Evolutionary conservation across 2,329 filamentous ascomycete genomes (phyloP).

Genomic region (Penicillium italicum): DNA sequence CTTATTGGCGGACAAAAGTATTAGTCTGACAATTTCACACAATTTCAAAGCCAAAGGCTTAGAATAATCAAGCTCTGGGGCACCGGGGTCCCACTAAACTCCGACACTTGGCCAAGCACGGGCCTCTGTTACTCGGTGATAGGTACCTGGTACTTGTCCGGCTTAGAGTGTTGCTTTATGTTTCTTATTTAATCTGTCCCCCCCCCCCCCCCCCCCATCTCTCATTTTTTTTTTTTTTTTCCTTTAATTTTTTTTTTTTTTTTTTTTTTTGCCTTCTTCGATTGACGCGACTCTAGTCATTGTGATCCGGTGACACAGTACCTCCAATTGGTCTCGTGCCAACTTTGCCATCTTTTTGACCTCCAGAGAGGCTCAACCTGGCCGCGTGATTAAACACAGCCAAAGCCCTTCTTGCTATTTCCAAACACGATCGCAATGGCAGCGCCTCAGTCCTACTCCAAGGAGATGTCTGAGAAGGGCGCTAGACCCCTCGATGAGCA

Average conservation of each 20-base stretch:
- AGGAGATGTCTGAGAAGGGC: conserved; percentile 16
- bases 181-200: too few relatives aligned
- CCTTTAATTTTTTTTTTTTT: too few relatives aligned
- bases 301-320: conserved; percentile 5
- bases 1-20: background rate
- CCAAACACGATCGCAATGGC: conserved; percentile 8
- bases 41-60: background rate
- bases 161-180: background rate
- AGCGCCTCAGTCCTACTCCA: conserved; percentile 11
- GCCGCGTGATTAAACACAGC: background rate
- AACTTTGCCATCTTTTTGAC: background rate
- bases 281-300: background rate
- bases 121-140: background rate
- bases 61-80: conserved; percentile 1
- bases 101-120: background rate
- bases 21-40: background rate
- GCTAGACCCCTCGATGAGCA: conserved; percentile 8
- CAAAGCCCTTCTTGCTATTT: background rate
- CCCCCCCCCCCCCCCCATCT: too few relatives aligned
- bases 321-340: background rate
- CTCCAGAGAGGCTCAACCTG: background rate
- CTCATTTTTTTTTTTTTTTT: too few relatives aligned
- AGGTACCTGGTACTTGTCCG: background rate
- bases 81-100: background rate
- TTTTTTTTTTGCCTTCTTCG: too few relatives aligned